These are phyloP conservation scores for Amanita rubescens DNA, from an alignment of 768 basidiomycete genomes.

Conservation along the genomic window DNA sequence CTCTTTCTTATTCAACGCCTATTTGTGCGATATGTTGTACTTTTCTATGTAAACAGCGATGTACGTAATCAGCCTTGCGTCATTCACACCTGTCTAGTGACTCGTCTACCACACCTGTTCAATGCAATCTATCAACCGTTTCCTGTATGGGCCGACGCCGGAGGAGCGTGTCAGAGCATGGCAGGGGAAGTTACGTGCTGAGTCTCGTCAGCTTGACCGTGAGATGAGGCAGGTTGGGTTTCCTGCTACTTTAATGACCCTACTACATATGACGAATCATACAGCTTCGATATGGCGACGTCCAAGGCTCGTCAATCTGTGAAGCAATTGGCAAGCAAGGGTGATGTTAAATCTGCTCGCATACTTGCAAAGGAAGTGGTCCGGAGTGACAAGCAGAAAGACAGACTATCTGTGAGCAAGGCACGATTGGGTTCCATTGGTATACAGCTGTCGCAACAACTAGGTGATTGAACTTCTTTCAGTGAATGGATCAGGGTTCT, in stretches of 20 bases:
- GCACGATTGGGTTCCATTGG: constrained; percentile 87
- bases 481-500: background rate
- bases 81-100: background rate
- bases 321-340: constrained; percentile 85
- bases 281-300: constrained; percentile 77
- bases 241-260: constrained; percentile 5
- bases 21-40: background rate
- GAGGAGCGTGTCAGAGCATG: constrained; percentile 91
- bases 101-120: constrained; percentile 5
- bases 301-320: constrained; percentile 74
- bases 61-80: constrained; percentile 7
- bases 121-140: constrained; percentile 88
- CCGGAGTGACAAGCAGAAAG: constrained; percentile 89
- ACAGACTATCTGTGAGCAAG: constrained; percentile 86
- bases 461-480: constrained; percentile 50
- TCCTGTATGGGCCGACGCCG: constrained; percentile 92
- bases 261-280: constrained; percentile 4
- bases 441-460: constrained; percentile 83
- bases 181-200: constrained; percentile 80
- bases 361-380: constrained; percentile 94
- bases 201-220: constrained; percentile 79
- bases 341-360: constrained; percentile 87
- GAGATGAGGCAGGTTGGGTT: constrained; percentile 89
- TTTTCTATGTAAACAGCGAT: background rate
- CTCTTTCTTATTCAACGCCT: background rate